These are phyloP conservation scores for Saccharomycodes ludwigii DNA, from an alignment of 805 yeast species.

Conservation along the genomic window DNA sequence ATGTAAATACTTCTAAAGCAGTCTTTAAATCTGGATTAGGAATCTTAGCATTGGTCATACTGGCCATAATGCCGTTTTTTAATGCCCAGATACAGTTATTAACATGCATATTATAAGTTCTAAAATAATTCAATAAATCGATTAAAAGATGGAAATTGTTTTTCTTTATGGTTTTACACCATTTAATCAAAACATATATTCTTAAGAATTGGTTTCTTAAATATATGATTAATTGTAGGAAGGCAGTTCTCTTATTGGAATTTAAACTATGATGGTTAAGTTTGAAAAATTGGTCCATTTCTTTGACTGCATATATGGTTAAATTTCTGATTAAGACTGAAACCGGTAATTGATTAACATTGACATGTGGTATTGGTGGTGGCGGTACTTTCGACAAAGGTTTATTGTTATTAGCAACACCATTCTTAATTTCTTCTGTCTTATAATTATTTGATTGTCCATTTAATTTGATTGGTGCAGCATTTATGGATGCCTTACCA, in stretches of 20 bases:
- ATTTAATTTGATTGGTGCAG: no score
- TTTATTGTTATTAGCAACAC: no score
- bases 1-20: slow-evolving; percentile 69
- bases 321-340: slow-evolving; percentile 21
- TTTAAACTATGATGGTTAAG: slow-evolving; percentile 15
- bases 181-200: slow-evolving; percentile 74
- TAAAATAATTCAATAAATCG: slow-evolving; percentile 79
- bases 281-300: slow-evolving; percentile 23
- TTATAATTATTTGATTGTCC: no score
- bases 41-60: slow-evolving; percentile 76
- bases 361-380: slow-evolving; percentile 23
- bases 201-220: slow-evolving; percentile 77
- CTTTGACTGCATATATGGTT: slow-evolving; percentile 22
- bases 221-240: slow-evolving; percentile 55
- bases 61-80: slow-evolving; percentile 38
- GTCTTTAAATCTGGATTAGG: slow-evolving; percentile 88
- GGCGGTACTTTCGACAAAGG: slow-evolving; percentile 23
- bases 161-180: slow-evolving; percentile 59
- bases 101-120: slow-evolving; percentile 63
- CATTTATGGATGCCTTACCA: no score
- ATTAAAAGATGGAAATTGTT: slow-evolving; percentile 63
- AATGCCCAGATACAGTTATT: slow-evolving; percentile 52
- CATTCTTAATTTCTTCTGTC: no score
- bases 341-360: slow-evolving; percentile 22
- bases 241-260: slow-evolving; percentile 44